A percentile compares a stretch with the other conserved stretches of the same genome.
These are phyloP conservation scores for Puccinia polysora DNA, from an alignment of 1,284 basidiomycete species.

Conservation along the genomic window DNA sequence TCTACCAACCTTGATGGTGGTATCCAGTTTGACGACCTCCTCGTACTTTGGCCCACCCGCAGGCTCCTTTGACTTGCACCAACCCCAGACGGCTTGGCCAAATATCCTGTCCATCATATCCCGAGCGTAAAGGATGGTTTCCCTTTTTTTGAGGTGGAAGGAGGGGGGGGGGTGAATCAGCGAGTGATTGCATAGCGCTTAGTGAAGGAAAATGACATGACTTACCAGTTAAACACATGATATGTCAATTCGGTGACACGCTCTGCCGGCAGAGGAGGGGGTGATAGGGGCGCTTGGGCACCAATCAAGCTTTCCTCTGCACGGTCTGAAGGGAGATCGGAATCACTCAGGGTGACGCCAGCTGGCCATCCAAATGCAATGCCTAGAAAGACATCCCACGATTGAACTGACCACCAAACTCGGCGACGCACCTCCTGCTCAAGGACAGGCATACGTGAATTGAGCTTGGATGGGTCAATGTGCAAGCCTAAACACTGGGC, in stretches of 20 bases:
- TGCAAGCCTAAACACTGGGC: slow-evolving; percentile 42
- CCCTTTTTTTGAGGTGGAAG: too few species aligned
- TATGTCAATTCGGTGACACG: slow-evolving; percentile 32
- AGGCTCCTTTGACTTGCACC: slow-evolving; percentile 4
- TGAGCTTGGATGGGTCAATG: slow-evolving; percentile 34
- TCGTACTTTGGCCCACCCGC: slow-evolving; percentile 15
- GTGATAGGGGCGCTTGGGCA: not conserved
- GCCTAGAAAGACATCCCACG: slow-evolving; percentile 37
- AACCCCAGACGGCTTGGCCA: slow-evolving; percentile 32
- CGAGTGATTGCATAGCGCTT: not conserved
- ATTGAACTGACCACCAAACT: slow-evolving; percentile 41
- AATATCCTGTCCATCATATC: slow-evolving; percentile 40
- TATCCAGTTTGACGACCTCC: slow-evolving; percentile 24
- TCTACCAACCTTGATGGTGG: slow-evolving; percentile 12
- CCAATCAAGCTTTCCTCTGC: slow-evolving; percentile 34
- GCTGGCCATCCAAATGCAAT: slow-evolving; percentile 43
- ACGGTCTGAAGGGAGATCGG: slow-evolving; percentile 34
- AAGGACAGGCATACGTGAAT: slow-evolving; percentile 13
- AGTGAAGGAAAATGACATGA: not conserved
- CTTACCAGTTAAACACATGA: slow-evolving; percentile 39
- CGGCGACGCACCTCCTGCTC: slow-evolving; percentile 36
- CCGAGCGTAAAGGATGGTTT: slow-evolving; percentile 31
- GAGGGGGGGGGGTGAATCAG: not conserved
- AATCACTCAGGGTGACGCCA: slow-evolving; percentile 35
- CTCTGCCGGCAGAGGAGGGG: slow-evolving; percentile 21